Evolutionary conservation across 2,329 filamentous ascomycete species (phyloP).

Genomic region (Hypocrella siamensis): DNA sequence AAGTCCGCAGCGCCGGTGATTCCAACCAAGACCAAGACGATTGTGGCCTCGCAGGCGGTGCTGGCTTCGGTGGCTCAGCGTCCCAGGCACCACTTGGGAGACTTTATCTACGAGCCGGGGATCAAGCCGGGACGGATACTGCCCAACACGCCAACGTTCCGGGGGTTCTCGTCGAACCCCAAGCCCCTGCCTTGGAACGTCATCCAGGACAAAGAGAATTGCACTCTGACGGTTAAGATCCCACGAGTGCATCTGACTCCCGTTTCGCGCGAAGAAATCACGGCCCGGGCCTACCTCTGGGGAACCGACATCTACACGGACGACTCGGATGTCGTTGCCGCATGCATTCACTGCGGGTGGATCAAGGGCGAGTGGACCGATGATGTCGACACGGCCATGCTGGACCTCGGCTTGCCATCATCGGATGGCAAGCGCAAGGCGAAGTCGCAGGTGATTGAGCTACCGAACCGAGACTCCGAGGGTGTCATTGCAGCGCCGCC

Average conservation of each 20-base stretch:
- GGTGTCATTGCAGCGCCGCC: conserved; percentile 37
- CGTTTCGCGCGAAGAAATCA: conserved; percentile 66
- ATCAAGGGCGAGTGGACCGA: conserved; percentile 78
- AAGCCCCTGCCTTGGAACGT: conserved; percentile 61
- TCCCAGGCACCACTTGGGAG: conserved; percentile 69
- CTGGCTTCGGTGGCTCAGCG: conserved; percentile 54
- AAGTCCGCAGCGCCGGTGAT: conserved; percentile 15
- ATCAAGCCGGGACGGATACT: conserved; percentile 38
- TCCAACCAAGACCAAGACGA: conserved; percentile 46
- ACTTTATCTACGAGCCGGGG: conserved; percentile 62
- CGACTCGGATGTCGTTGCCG: conserved; percentile 84
- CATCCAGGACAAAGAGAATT: conserved; percentile 66
- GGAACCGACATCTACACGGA: conserved; percentile 92
- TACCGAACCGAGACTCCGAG: conserved; percentile 20
- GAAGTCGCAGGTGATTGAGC: conserved; percentile 13
- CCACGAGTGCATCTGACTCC: conserved; percentile 61
- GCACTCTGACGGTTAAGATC: conserved; percentile 77
- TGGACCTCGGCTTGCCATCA: conserved; percentile 35
- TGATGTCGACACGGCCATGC: conserved; percentile 54
- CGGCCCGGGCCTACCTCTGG: conserved; percentile 67
- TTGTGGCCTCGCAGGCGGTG: conserved; percentile 53
- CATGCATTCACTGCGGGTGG: conserved; percentile 87
- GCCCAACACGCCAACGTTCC: conserved; percentile 20
- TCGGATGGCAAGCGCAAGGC: conserved; percentile 14
- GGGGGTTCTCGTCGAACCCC: conserved; percentile 39